phyloP scores from a whole-genome alignment of 2,329 filamentous ascomycete species.

The Fusarium sp. region DNA sequence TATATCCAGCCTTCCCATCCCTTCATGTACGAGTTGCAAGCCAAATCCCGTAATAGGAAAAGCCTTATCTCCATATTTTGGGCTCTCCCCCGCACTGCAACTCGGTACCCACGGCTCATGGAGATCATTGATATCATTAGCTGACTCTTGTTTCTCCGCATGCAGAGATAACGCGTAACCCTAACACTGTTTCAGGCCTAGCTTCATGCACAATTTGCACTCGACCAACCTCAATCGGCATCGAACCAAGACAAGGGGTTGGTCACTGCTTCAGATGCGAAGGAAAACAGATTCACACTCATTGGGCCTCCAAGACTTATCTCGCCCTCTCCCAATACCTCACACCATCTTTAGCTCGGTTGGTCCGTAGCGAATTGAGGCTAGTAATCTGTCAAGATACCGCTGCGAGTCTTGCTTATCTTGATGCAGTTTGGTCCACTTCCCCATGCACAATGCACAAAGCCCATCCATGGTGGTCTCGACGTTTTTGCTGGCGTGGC shows the following conservation, averaged over 20 bases:
- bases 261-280: neutral
- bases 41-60: slow-evolving; percentile 26
- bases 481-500: slow-evolving; percentile 18
- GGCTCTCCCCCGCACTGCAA: slow-evolving; percentile 25
- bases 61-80: slow-evolving; percentile 26
- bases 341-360: slow-evolving; percentile 11
- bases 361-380: neutral
- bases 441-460: slow-evolving; percentile 17
- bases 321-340: slow-evolving; percentile 19
- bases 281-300: neutral
- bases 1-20: slow-evolving; percentile 19
- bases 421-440: slow-evolving; percentile 25
- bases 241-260: slow-evolving; percentile 15
- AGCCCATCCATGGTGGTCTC: slow-evolving; percentile 16
- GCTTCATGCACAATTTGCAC: slow-evolving; percentile 36
- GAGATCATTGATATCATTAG: slow-evolving; percentile 25
- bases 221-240: slow-evolving; percentile 30
- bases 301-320: slow-evolving; percentile 10
- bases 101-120: slow-evolving; percentile 5
- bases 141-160: slow-evolving; percentile 24
- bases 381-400: slow-evolving; percentile 17
- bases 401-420: slow-evolving; percentile 6
- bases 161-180: slow-evolving; percentile 25
- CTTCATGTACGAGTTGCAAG: slow-evolving; percentile 35
- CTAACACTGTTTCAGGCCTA: neutral